Base-by-base conservation (phyloP, 352 stramenopile species). In the Phytophthora meadii region DNA sequence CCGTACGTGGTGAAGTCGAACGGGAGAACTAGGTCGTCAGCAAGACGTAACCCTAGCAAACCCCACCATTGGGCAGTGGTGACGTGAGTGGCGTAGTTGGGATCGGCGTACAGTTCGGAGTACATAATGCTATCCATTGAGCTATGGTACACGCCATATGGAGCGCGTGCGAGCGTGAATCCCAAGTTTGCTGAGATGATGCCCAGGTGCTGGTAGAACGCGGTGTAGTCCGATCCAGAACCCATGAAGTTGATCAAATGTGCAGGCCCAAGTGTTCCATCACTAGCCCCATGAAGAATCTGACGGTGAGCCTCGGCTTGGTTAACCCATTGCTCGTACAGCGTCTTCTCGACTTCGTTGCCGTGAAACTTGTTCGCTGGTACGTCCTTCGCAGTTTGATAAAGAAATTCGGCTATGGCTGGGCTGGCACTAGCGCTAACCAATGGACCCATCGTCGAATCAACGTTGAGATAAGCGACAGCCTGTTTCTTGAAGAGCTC, bases 381-480 rank as follows among this genome's bases (percentile, higher is more conserved):
- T 0, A 94, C 68, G n/a, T 77, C 73, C 8, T 82, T 76, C 17
- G 87, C 71, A 0, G 88, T 84, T 6, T 90, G 60, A 30, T 81
- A 53, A 8, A 94, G 71, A 36, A 93, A 75, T 10, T 77, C 54
- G 9, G 81, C 76, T 52, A 97, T 82, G 15, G 88, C 86, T n/a
- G 88, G 89, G 27, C 79, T 92, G 11, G 75, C 75, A 15, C 65
- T 72, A 5, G 84, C 87, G 5, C 73, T 65, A 11, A 97, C 74
- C n/a, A 74, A 50, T 17, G 79, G 61, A 11, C 89, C 91, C 10
- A 79, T 79, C n/a, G 93, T 81, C 11, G 68, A 78, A 54, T 97
- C 91, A 2, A 95, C 87, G 65, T 97, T 97, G 42, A 97, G 71
- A 52, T 97, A 97, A 2, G 79, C 82, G 0, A 90, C 74, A 0